Evolutionary conservation across 805 yeast genomes (phyloP).

Genomic region (Jamesozyma gamospora): DNA sequence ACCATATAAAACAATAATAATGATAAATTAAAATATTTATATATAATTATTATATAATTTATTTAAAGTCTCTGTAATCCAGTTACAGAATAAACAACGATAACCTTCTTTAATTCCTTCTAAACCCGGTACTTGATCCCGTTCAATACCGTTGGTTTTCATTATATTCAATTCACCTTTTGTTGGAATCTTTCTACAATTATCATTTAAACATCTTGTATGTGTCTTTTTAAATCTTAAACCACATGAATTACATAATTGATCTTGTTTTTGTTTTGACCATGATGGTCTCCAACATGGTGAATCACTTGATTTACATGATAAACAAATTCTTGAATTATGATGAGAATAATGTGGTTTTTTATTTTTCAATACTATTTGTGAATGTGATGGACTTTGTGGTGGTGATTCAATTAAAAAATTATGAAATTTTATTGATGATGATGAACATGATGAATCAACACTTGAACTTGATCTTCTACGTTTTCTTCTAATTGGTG

Average conservation of each 20-base stretch:
- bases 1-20: too few relatives aligned
- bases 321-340: conserved; percentile 55
- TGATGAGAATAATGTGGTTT: conserved; percentile 2
- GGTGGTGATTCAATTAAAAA: conserved; percentile 17
- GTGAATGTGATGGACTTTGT: conserved; percentile 1
- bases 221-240: conserved; percentile 88
- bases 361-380: too few relatives aligned
- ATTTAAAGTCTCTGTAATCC: conserved; percentile 19
- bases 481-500: conserved; percentile 4
- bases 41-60: neutral
- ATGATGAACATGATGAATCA: conserved; percentile 3
- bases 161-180: conserved; percentile 90
- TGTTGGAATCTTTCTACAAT: conserved; percentile 85
- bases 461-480: conserved; percentile 1
- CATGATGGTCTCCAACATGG: conserved; percentile 99
- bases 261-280: conserved; percentile 76
- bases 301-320: conserved; percentile 82
- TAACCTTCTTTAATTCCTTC: conserved; percentile 24
- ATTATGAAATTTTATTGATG: conserved; percentile 14
- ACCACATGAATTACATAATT: conserved; percentile 93
- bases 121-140: conserved; percentile 12
- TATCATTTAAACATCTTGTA: conserved; percentile 69
- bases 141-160: conserved; percentile 54
- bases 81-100: conserved; percentile 40
- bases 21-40: too few relatives aligned